A percentile compares a stretch with the other conserved stretches of the same genome.
Conservation (phyloP, 441 rosid genomes). For the Erodium moschatum region DNA sequence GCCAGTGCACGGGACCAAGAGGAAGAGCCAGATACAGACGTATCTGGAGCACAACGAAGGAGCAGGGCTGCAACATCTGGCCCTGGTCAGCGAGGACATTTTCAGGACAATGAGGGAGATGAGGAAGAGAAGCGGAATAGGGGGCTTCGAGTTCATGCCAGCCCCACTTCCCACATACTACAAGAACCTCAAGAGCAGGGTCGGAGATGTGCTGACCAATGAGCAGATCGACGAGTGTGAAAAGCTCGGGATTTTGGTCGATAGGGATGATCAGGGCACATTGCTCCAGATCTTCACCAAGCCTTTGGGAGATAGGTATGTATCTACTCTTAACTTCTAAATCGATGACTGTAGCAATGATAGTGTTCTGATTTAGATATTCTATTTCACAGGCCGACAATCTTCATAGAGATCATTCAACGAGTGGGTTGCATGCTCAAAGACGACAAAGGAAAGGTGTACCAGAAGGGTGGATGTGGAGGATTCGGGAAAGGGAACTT, state of each 20-base stretch:
- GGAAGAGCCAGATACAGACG: conserved; percentile 92
- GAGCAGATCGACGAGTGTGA: conserved; percentile 82
- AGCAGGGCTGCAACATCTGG: not conserved
- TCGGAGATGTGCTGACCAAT: conserved; percentile 60
- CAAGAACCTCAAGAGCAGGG: conserved; percentile 58
- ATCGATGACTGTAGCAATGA: too few relatives aligned
- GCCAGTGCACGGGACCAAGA: conserved; percentile 77
- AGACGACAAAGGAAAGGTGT: conserved; percentile 56
- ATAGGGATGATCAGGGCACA: conserved; percentile 90
- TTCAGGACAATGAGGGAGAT: conserved; percentile 5
- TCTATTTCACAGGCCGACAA: conserved; percentile 55
- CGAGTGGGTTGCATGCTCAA: conserved; percentile 73
- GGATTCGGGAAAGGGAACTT: conserved; percentile 96
- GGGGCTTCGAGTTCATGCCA: not conserved
- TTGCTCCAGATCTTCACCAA: conserved; percentile 89
- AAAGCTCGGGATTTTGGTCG: conserved; percentile 81
- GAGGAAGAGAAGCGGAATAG: not conserved
- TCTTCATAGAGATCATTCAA: conserved; percentile 89
- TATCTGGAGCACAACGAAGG: conserved; percentile 26
- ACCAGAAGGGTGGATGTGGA: conserved; percentile 91
- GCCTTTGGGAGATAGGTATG: conserved; percentile 84
- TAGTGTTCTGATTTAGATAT: too few relatives aligned
- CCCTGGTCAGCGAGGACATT: not conserved
- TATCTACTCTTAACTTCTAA: not conserved
- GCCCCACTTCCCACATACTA: conserved; percentile 45